Percentiles rank a stretch among this genome's conserved stretches.
Conservation (phyloP, 345 rosid genomes). For the Citropsis articulata region DNA sequence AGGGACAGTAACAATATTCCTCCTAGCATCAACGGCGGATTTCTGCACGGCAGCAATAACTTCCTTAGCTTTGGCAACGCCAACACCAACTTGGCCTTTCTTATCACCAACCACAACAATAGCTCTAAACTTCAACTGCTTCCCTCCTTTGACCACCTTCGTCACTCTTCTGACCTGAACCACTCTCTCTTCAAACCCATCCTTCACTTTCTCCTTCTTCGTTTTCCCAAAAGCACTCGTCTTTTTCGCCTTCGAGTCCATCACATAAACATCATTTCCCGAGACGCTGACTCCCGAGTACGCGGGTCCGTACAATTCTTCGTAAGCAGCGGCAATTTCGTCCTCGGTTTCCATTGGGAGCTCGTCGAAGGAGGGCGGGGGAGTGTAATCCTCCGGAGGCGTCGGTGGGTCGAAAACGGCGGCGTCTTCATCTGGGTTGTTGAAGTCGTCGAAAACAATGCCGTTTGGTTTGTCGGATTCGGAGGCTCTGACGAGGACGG, state of each 20-base stretch:
- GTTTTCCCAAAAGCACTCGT: slow-evolving; percentile 39
- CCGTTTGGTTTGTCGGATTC: slow-evolving; percentile 32
- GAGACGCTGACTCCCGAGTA: slow-evolving; percentile 58
- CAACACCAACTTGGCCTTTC: slow-evolving; percentile 82
- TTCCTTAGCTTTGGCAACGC: slow-evolving; percentile 85
- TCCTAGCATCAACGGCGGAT: slow-evolving; percentile 70
- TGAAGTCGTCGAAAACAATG: slow-evolving; percentile 46
- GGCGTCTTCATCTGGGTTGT: slow-evolving; percentile 38
- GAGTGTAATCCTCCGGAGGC: slow-evolving; percentile 57
- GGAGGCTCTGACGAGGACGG: slow-evolving; percentile 1
- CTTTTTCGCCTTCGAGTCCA: slow-evolving; percentile 66
- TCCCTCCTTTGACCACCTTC: slow-evolving; percentile 95
- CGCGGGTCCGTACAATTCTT: slow-evolving; percentile 80
- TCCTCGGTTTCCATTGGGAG: slow-evolving; percentile 61
- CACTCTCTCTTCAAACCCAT: slow-evolving; percentile 90
- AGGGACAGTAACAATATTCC: slow-evolving; percentile 72
- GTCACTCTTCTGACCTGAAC: slow-evolving; percentile 79
- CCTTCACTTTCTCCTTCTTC: slow-evolving; percentile 59
- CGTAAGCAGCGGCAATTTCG: slow-evolving; percentile 69
- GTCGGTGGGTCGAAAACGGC: slow-evolving; percentile 56
- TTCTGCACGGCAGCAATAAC: slow-evolving; percentile 78
- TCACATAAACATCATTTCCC: slow-evolving; percentile 59
- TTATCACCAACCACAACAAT: slow-evolving; percentile 85
- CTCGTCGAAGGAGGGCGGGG: slow-evolving; percentile 73
- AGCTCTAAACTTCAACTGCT: slow-evolving; percentile 71